phyloP scores from a whole-genome alignment of 2,329 filamentous ascomycete genomes.

The Hypoxylon sp. region DNA sequence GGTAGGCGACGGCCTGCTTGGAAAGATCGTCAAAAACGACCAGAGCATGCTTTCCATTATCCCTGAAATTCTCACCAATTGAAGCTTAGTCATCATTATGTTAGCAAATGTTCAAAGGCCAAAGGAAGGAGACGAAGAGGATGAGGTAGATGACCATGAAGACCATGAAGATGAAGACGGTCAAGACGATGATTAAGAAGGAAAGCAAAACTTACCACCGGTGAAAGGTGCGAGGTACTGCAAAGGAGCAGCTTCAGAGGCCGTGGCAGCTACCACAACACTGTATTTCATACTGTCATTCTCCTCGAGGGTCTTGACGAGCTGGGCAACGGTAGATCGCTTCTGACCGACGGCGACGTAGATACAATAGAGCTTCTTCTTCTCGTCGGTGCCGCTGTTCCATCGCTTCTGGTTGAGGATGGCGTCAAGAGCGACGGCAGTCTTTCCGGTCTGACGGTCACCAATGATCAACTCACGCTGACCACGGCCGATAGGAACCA shows the following conservation, averaged over 20 bases:
- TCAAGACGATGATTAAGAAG: not conserved
- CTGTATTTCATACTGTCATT: conserved; percentile 99
- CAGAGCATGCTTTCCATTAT: conserved; percentile 86
- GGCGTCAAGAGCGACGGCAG: conserved; percentile 95
- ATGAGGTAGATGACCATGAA: not conserved
- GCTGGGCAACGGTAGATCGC: conserved; percentile 98
- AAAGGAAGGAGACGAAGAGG: no score
- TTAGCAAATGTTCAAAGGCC: no score
- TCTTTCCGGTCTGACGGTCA: conserved; percentile 99
- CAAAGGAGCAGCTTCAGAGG: conserved; percentile 93
- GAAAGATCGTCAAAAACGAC: conserved; percentile 95
- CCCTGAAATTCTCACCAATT: conserved; percentile 79
- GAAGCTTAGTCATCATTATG: no score
- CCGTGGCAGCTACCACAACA: conserved; percentile 92
- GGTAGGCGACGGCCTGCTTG: conserved; percentile 97
- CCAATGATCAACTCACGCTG: conserved; percentile 99
- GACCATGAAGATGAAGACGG: no score
- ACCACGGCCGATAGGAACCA: conserved; percentile 99
- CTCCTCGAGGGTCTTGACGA: conserved; percentile 99
- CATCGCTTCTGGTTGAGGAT: conserved; percentile 99
- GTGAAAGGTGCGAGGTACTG: conserved; percentile 97
- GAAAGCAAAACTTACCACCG: conserved; percentile 54
- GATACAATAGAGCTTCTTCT: conserved; percentile 99
- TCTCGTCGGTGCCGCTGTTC: conserved; percentile 88
- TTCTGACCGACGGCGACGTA: conserved; percentile 99